These are phyloP conservation scores for Citrus reticulata DNA, from an alignment of 345 rosid species.

Conservation along the genomic window DNA sequence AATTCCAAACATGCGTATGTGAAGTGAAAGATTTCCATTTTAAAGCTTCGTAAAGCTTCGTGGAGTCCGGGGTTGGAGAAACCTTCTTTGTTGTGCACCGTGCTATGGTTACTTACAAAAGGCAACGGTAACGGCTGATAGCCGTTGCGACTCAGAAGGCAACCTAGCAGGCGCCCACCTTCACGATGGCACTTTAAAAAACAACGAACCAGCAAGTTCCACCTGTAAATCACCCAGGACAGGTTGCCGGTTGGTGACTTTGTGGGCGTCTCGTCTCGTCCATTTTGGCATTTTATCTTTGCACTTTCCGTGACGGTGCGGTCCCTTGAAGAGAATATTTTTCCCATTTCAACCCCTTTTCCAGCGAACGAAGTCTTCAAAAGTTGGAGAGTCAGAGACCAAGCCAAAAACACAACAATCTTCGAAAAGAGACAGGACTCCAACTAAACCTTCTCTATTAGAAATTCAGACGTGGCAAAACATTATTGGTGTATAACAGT, in stretches of 20 bases:
- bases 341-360: neutral
- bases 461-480: constrained; percentile 1
- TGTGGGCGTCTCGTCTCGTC: neutral
- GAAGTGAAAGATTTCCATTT: too few relatives aligned
- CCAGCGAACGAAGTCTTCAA: neutral
- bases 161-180: neutral
- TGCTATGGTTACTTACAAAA: too few relatives aligned
- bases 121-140: neutral
- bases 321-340: neutral
- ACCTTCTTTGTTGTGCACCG: too few relatives aligned
- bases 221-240: neutral
- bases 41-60: too few relatives aligned
- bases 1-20: too few relatives aligned
- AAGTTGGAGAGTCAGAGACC: neutral
- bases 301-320: neutral
- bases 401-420: neutral
- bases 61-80: too few relatives aligned
- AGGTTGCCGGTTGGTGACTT: neutral
- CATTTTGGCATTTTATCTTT: neutral
- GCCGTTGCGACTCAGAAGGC: neutral
- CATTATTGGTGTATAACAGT: neutral
- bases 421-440: neutral
- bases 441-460: neutral
- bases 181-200: neutral
- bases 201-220: neutral